Conservation (phyloP, 2,329 filamentous ascomycete species). For the Penicillium hesseltinei region DNA sequence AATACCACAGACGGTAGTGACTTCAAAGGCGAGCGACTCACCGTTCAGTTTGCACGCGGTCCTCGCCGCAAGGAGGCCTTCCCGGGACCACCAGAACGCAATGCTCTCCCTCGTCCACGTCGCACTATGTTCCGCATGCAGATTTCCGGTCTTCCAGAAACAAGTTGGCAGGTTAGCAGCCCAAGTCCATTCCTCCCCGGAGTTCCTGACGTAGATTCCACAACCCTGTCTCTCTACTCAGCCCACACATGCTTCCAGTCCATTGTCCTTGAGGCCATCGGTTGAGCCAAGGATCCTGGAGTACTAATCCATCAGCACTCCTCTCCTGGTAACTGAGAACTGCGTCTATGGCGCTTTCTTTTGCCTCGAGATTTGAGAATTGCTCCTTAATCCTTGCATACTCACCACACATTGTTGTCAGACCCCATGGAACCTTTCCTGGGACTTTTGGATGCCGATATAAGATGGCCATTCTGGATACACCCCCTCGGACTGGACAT, state of each 20-base stretch:
- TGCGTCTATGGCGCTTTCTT: background rate
- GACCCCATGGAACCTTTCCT: background rate
- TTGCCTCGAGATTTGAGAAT: background rate
- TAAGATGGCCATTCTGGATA: slow-evolving; percentile 23
- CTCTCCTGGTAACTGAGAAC: background rate
- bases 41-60: slow-evolving; percentile 96
- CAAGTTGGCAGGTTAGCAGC: slow-evolving; percentile 99
- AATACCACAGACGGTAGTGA: slow-evolving; percentile 78
- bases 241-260: slow-evolving; percentile 12
- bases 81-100: slow-evolving; percentile 62
- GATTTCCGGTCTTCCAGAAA: slow-evolving; percentile 96
- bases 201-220: slow-evolving; percentile 23
- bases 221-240: slow-evolving; percentile 18
- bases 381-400: background rate
- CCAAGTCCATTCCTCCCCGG: slow-evolving; percentile 33
- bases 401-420: background rate
- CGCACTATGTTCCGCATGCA: slow-evolving; percentile 96
- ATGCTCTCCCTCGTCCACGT: slow-evolving; percentile 71
- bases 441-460: slow-evolving; percentile 6
- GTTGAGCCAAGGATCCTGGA: slow-evolving; percentile 11
- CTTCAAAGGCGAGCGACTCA: slow-evolving; percentile 96
- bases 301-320: slow-evolving; percentile 3
- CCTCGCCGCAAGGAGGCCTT: slow-evolving; percentile 68
- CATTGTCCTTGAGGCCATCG: slow-evolving; percentile 11
- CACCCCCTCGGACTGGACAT: slow-evolving; percentile 18